Conservation (phyloP, 1,139 yeast species). For the Oligophagozyma castellii region DNA sequence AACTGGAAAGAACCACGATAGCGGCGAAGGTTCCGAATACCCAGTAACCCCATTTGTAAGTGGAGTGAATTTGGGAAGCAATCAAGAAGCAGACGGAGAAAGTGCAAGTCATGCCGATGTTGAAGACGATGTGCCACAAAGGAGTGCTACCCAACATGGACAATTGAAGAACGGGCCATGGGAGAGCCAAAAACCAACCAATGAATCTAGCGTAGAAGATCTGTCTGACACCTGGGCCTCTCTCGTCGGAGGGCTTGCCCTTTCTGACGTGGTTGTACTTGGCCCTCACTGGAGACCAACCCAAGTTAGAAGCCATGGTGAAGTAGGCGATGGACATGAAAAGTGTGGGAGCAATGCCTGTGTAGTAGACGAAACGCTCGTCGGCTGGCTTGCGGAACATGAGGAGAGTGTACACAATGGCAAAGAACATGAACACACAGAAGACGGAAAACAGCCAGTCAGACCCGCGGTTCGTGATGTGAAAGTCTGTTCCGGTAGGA, state of each 20-base stretch:
- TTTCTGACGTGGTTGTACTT: conserved; percentile 41
- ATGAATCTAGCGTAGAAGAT: conserved; percentile 51
- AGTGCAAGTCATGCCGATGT: conserved; percentile 34
- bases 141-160: conserved; percentile 34
- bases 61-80: conserved; percentile 39
- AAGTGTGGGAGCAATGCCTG: conserved; percentile 32
- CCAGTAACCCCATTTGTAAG: conserved; percentile 45
- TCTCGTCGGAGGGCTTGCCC: conserved; percentile 19
- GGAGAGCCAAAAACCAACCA: conserved; percentile 56
- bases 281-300: conserved; percentile 41
- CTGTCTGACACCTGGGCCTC: conserved; percentile 37
- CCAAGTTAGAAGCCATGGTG: conserved; percentile 55
- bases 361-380: conserved; percentile 10
- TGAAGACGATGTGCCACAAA: conserved; percentile 27
- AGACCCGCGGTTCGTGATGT: conserved; percentile 12
- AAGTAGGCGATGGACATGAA: conserved; percentile 41
- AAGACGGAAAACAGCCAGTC: conserved; percentile 28
- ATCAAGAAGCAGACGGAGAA: conserved; percentile 41
- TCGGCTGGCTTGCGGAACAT: conserved; percentile 24
- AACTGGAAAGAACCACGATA: conserved; percentile 12
- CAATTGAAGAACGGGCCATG: conserved; percentile 36
- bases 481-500: conserved; percentile 13
- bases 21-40: conserved; percentile 25
- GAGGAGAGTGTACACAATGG: conserved; percentile 35
- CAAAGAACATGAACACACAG: conserved; percentile 18